Base-by-base conservation (phyloP, 768 basidiomycete genomes). In the Panus rudis region DNA sequence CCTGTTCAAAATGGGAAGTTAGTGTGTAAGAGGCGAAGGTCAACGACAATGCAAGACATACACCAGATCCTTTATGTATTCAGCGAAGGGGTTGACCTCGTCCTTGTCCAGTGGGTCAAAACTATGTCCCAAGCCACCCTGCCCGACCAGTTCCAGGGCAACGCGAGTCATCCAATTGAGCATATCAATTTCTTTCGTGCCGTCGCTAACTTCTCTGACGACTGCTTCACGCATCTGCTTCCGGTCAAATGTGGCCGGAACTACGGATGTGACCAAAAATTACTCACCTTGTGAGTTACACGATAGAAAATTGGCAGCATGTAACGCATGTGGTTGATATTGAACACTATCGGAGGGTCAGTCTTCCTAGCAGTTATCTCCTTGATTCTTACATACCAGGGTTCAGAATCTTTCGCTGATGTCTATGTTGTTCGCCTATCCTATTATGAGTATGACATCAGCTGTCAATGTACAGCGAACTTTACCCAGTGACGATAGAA, bases 1-100 rank as follows among this genome's bases (percentile, higher is more conserved):
- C 16, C 74, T 76, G 39, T 8, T 32, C 19, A 22, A 30, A 12
- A 12, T 13, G 21, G n/a, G n/a, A n/a, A 17, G 33, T 17, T 17
- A 16, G 33, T 35, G n/a, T 8, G 33, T 8, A 17, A 35, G 8
- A 35, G 21, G 7, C 33, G 21, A 7, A 30, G 16, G 10, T 16
- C 28, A 30, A 16, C 10, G 28, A 16, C 33, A 35, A 8, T n/a
- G n/a, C 7, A 16, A 20, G 8, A 50, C 56, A n/a, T n/a, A 59
- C 55, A 71, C 26, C 54, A 64, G 52, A 63, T 7, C 21, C 33
- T 8, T 16, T 17, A 50, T 13, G 14, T 10, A 14, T 35, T 35
- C 33, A 16, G 33, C 16, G 8, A 35, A 35, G 10, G 33, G 7
- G 33, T 35, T 35, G 8, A 8, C 33, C 6, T 14, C 64, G 1